phyloP scores from a whole-genome alignment of 306 rosid species.

The Pyrus bretschneideri region DNA sequence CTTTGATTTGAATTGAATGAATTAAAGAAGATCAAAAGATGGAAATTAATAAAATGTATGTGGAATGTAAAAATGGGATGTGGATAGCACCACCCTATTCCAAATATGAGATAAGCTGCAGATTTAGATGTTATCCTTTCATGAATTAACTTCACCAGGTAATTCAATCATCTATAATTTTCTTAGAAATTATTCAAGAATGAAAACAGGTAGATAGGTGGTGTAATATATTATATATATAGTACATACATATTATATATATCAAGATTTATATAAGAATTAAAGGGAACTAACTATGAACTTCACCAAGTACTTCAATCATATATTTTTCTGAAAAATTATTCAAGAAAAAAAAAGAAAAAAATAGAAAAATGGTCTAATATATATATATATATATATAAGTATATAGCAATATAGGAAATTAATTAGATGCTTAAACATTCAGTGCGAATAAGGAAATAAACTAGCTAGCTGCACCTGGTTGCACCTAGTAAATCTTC shows the following conservation, averaged over 20 bases:
- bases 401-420: neutral
- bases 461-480: neutral
- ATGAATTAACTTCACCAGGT: neutral
- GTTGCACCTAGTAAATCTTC: neutral
- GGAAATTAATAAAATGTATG: too few relatives aligned
- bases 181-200: neutral
- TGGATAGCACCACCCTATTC: too few relatives aligned
- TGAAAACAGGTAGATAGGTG: neutral
- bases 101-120: neutral
- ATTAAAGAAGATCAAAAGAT: too few relatives aligned
- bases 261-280: neutral
- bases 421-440: neutral
- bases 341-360: too few relatives aligned
- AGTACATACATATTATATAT: neutral
- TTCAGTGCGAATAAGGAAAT: neutral
- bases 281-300: neutral
- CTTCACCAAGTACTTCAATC: neutral
- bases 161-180: neutral
- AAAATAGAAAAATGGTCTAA: too few relatives aligned
- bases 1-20: too few relatives aligned
- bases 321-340: too few relatives aligned
- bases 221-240: neutral
- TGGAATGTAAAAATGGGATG: too few relatives aligned
- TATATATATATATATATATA: too few relatives aligned
- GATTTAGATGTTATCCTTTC: neutral